Evolutionary conservation across 768 basidiomycete species (phyloP), one percentile per base, ranked within the genome.

Genomic region (Trametes meyenii): DNA sequence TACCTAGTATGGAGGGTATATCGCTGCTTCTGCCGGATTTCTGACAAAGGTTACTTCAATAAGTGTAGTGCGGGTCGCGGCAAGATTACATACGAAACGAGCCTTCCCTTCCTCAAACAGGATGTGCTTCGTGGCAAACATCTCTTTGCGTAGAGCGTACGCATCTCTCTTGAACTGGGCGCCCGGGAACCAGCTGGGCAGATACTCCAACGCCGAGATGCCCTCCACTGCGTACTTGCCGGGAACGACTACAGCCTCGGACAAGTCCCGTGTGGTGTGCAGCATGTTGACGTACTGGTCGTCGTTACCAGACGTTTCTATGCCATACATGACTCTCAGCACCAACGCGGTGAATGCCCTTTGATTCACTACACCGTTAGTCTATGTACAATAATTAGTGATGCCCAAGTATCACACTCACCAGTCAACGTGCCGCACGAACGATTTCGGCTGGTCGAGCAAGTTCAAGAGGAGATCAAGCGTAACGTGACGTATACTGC

Each of bases 111-210:
- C 36, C 13, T 52, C 51, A 21, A 23, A 52, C n/a, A 52, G 51
- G 5, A 23, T 16, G 12, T 16, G 38, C 13, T 23, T 39, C 4
- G 38, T 21, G 21, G 13, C 11, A 16, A 5, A 6, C 10, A 52
- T 14, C 17, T 23, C 33, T 21, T 52, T 38, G 1, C 51, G 51
- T 21, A 52, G n/a, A 23, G 21, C 21, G 1, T 16, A 3, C 11
- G 36, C 36, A 14, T 52, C 51, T 6, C 12, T 39, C 21, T 13
- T 38, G 38, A 52, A 52, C 4, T 13, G 7, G 7, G 23, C 14
- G 11, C 51, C 51, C 5, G 51, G 51, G 12, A 52, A 39, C 51
- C 51, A 52, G 38, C 38, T 39, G 5, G 51, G 51, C 13, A 52
- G 19, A 38, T 52, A 40, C 51, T 39, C 19, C 12, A 52, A 38